Evolutionary conservation across 2,329 filamentous ascomycete genomes (phyloP).

Genomic region (Aspergillus oerlinghausenensis): DNA sequence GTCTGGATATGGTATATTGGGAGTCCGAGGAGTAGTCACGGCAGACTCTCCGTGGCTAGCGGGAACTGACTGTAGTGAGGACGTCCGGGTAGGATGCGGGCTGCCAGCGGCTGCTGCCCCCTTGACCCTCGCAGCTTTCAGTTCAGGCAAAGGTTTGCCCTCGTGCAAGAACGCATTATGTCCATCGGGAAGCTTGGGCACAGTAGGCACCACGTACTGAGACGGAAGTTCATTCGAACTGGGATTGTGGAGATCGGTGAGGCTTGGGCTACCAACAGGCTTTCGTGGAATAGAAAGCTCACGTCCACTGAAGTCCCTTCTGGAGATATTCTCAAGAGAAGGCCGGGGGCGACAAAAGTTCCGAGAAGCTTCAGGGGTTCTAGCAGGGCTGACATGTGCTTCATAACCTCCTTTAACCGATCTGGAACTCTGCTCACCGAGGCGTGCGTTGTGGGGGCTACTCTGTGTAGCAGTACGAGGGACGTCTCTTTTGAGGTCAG

Average conservation of each 20-base stretch:
- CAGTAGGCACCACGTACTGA: neutral
- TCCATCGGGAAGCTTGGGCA: slow-evolving; percentile 10
- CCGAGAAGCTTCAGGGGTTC: neutral
- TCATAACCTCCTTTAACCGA: neutral
- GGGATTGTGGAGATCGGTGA: slow-evolving; percentile 3
- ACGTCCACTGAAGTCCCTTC: slow-evolving; percentile 8
- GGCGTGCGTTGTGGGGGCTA: neutral
- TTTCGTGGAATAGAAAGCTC: slow-evolving; percentile 12
- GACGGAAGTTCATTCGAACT: neutral
- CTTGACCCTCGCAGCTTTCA: neutral
- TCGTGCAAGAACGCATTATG: neutral
- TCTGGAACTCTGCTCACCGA: neutral
- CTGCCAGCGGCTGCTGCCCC: neutral
- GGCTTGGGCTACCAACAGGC: slow-evolving; percentile 4
- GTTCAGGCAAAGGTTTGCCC: neutral
- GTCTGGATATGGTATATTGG: neutral
- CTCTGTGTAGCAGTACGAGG: neutral
- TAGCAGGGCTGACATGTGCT: neutral
- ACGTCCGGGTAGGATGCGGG: slow-evolving; percentile 10
- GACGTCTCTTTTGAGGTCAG: neutral
- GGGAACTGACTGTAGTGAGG: slow-evolving; percentile 10
- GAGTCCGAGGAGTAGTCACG: neutral
- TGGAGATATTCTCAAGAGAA: slow-evolving; percentile 7
- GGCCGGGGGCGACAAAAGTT: slow-evolving; percentile 11
- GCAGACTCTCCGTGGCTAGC: neutral